Evolutionary conservation across 768 basidiomycete species (phyloP), one percentile per base, ranked within the genome.

Genomic region (Boletus rubroflammeus): DNA sequence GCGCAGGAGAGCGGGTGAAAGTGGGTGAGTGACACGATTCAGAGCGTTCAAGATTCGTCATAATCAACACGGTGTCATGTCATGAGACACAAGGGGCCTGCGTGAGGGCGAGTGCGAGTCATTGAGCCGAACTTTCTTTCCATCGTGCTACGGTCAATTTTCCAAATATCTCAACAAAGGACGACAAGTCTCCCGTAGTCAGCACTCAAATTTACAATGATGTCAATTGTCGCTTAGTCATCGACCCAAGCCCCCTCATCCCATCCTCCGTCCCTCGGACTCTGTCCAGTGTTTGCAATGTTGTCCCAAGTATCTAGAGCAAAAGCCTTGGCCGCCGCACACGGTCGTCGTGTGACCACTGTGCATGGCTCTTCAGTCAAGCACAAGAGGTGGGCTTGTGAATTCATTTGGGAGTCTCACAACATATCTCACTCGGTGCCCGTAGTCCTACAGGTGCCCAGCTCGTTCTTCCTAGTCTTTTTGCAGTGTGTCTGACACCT

Each of bases 381-480:
- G 32, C 70, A 73, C 38, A 79, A 78, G 68, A 81, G 77, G 81
- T 82, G 54, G 48, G 55, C 38, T 42, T 32, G 41, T 47, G 13
- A 41, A 45, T 46, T 44, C 1, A 15, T 31, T 17, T 21, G 34
- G 14, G 28, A 19, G 23, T 49, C 41, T 40, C 34, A 4, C 23
- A 13, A 41, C 29, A 17, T 35, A 9, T 62, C 58, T 72, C 50
- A 64, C 50, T 34, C 32, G 15, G 31, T 49, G 28, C n/a, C 36
- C 29, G 47, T 59, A 86, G 84, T 68, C 84, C 84, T 56, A 86
- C 84, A 81, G 84, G 84, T 86, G 52, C 46, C 59, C 51, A 49
- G 11, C 15, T 17, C 21, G 13, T 48, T 29, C n/a, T 21, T 15
- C 38, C 14, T 17, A 3, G 50, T 29, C 36, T 36, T 54, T 26